Conservation (phyloP, 495 filamentous ascomycete species). For the Aspergillus steynii region DNA sequence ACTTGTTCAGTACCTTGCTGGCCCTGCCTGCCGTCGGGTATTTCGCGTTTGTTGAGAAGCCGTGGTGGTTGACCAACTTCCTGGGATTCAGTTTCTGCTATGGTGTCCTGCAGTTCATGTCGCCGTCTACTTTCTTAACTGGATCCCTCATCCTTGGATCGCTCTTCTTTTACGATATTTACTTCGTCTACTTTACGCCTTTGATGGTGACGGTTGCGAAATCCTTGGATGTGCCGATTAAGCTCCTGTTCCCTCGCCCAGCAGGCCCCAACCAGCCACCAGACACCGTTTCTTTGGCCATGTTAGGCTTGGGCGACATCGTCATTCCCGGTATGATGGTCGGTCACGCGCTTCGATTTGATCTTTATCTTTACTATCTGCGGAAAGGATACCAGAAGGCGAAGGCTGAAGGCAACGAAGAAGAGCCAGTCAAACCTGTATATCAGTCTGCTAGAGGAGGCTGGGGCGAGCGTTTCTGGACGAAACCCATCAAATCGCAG, state of each 20-base stretch:
- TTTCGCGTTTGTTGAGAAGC: conserved; percentile 71
- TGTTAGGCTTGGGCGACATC: conserved; percentile 93
- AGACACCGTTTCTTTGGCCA: conserved; percentile 56
- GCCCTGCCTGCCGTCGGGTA: conserved; percentile 59
- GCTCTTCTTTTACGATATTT: conserved; percentile 92
- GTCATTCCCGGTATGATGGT: conserved; percentile 94
- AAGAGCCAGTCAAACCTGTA: conserved; percentile 50
- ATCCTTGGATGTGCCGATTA: conserved; percentile 87
- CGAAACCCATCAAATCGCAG: conserved; percentile 30
- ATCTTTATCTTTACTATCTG: conserved; percentile 81
- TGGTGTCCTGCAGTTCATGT: conserved; percentile 75
- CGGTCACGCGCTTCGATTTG: conserved; percentile 82
- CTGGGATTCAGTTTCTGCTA: conserved; percentile 88
- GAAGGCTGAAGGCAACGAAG: conserved; percentile 35
- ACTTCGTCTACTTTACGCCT: conserved; percentile 96
- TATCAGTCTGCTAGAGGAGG: conserved; percentile 62
- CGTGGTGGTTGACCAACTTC: conserved; percentile 83
- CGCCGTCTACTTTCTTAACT: conserved; percentile 84
- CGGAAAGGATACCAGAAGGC: conserved; percentile 49
- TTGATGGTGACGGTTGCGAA: conserved; percentile 96
- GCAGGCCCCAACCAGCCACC: conserved; percentile 38
- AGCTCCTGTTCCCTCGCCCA: conserved; percentile 81
- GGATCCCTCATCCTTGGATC: conserved; percentile 74
- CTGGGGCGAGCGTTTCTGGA: conserved; percentile 91
- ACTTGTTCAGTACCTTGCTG: conserved; percentile 59